Percentiles rank a stretch among this genome's conserved stretches.
These are phyloP conservation scores for Beta corolliflora DNA, from an alignment of 179 eudicot genomes.

Conservation along the genomic window DNA sequence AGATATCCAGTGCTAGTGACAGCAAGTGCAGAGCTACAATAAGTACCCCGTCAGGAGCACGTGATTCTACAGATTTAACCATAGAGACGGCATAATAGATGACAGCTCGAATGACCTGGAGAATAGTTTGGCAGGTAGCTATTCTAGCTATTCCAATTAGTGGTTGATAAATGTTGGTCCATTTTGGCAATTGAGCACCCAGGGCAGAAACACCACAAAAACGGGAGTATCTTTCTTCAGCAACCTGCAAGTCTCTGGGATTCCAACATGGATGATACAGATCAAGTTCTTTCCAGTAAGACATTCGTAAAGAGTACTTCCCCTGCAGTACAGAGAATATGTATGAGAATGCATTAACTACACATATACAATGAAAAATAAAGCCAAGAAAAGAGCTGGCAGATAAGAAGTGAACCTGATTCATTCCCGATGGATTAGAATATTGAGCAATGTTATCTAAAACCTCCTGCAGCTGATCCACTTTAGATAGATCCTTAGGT, in stretches of 20 bases:
- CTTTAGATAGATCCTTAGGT: conserved; percentile 76
- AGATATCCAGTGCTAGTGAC: conserved; percentile 77
- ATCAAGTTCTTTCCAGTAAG: conserved; percentile 90
- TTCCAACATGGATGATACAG: conserved; percentile 95
- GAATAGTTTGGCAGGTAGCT: conserved; percentile 74
- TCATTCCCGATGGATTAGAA: conserved; percentile 90
- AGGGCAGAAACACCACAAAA: conserved; percentile 81
- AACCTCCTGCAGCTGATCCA: conserved; percentile 63
- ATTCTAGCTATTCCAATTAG: conserved; percentile 69
- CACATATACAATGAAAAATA: neutral
- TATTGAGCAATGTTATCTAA: conserved; percentile 75
- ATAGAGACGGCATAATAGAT: conserved; percentile 63
- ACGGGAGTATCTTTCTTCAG: conserved; percentile 88
- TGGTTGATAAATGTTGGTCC: conserved; percentile 79
- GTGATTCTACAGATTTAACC: conserved; percentile 58
- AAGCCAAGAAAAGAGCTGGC: neutral
- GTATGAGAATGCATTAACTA: neutral
- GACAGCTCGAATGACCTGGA: conserved; percentile 75
- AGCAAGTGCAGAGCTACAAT: conserved; percentile 82
- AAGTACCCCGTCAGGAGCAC: conserved; percentile 88
- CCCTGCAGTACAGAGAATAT: conserved; percentile 51
- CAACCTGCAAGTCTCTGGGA: conserved; percentile 82
- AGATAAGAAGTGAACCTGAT: conserved; percentile 61
- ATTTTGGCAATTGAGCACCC: conserved; percentile 79
- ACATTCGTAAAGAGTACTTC: conserved; percentile 72